Evolutionary conservation across 2,329 filamentous ascomycete species (phyloP), one percentile per base, ranked within the genome.

Genomic region (Xylariomycetidae sp.): DNA sequence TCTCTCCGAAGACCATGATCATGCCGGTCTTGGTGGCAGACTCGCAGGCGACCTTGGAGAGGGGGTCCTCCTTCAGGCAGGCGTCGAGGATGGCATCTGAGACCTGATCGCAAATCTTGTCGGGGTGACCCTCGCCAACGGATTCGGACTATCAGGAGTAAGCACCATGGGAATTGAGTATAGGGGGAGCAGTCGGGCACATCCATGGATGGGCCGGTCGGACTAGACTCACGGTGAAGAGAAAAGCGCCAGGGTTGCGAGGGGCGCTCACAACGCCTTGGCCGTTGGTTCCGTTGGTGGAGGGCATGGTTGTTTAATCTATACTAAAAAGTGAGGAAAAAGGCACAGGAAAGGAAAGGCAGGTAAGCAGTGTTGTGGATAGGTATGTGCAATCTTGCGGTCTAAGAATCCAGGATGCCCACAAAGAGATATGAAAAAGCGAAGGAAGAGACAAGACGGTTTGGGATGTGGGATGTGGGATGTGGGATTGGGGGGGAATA

Each of bases 1-100:
- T 98, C 68, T 98, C 92, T 69, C 88, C 88, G 48, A 95, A 94
- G 64, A 94, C 83, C 92, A 98, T 97, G 68, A 98, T 77, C 92
- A 98, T 86, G 68, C 92, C 92, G 53, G 92, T 98, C 86, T 98
- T 98, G 74, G 92, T 95, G 58, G 92, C 92, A 51, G 90, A 96
- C 78, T 98, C 92, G 70, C 92, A 98, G 64, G 92, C 92, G 55
- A 97, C 85, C 79, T 97, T 98, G 75, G 92, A 97, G 61, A 96
- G 80, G 50, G 90, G 90, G 66, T 98, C 92, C 69, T 92, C 85
- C 45, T 75, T 74, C 60, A 98, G 75, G 74, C 92, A 97, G 71
- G 92, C 92, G 77, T 98, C 92, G 73, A 98, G 89, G 59, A 98
- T 80, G 56, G 92, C 90, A 73, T 98, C 92, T 45, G 90, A 97